Base-by-base conservation (phyloP, 176 grass and related monocot species). In the Lolium perenne region DNA sequence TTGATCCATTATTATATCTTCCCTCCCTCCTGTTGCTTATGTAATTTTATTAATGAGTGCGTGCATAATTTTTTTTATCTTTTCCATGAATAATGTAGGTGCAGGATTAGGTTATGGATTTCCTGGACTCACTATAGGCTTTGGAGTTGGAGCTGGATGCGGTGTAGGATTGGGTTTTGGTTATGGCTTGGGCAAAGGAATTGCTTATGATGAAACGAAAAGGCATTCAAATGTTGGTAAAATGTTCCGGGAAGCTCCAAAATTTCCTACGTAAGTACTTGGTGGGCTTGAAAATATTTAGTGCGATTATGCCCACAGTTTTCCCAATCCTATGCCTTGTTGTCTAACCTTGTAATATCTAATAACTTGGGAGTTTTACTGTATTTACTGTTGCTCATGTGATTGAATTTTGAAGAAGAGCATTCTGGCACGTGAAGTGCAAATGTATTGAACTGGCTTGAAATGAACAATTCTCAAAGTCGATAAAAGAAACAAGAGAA, bases 111-210 rank as follows among this genome's bases (percentile, higher is more conserved):
- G 95, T 58, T 59, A 68, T 86, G 95, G 95, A 82, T 70, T 98
- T 88, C 93, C 95, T 84, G 93, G 95, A 74, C 71, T 98, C 77
- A 92, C 86, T 41, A 49, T 95, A 23, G 95, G 95, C 40, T 65
- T 98, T 63, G 95, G 93, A 83, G 83, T 84, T 71, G 93, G 93
- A 91, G 93, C 88, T 53, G 93, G 87, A 69, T 98, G 95, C 65
- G 91, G 93, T 74, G 48, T 95, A 62, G 93, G 96, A 77, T 80
- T 95, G 63, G 93, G 91, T 48, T 94, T 95, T 88, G 93, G 93
- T 75, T 95, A 95, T 65, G 96, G 90, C 22, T 59, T 92, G 55
- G 93, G 93, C 78, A 95, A 98, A 87, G 93, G 93, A 85, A 72
- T 92, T 10, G 81, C 93, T 47, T 88, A 82, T 38, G 93, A 92